A percentile compares a stretch with the other conserved stretches of the same genome.
These are phyloP conservation scores for Trypethelium eluteriae DNA, from an alignment of 495 filamentous ascomycete genomes.

Conservation along the genomic window DNA sequence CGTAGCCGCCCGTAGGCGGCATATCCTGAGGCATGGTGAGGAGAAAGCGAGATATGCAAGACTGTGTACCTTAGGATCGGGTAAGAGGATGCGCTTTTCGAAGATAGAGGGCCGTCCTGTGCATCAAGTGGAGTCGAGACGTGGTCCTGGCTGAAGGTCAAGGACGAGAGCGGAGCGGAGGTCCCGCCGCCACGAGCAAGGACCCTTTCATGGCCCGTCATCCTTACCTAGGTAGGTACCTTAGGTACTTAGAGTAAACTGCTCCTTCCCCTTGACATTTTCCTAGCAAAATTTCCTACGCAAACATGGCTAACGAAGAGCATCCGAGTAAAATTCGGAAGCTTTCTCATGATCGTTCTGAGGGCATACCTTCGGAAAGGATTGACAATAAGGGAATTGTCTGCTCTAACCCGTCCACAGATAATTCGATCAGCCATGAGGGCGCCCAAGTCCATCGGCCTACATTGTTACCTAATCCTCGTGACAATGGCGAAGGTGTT, in stretches of 20 bases:
- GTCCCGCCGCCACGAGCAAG: not conserved
- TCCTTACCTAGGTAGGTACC: not conserved
- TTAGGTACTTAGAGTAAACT: not conserved
- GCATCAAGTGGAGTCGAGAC: not conserved
- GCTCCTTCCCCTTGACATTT: not conserved
- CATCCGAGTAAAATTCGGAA: constrained; percentile 48
- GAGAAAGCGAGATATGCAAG: constrained; percentile 2
- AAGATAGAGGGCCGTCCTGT: not conserved
- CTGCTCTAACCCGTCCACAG: not conserved
- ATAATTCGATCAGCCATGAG: not conserved
- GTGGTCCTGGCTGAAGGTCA: not conserved
- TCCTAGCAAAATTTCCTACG: not conserved
- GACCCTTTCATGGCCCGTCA: no score
- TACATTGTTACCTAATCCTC: no score
- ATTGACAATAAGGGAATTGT: not conserved
- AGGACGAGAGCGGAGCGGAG: not conserved
- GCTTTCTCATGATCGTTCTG: constrained; percentile 34
- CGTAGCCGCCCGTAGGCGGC: constrained; percentile 89
- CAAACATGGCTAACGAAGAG: constrained; percentile 48
- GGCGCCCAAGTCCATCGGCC: not conserved
- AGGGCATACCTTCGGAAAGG: not conserved
- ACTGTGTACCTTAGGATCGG: constrained; percentile 10
- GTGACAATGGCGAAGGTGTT: not conserved
- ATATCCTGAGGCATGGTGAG: constrained; percentile 75
- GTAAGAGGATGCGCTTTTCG: not conserved